A percentile compares a stretch with the other conserved stretches of the same genome.
phyloP scores from a whole-genome alignment of 495 filamentous ascomycete species.

The Echria macrotheca region DNA sequence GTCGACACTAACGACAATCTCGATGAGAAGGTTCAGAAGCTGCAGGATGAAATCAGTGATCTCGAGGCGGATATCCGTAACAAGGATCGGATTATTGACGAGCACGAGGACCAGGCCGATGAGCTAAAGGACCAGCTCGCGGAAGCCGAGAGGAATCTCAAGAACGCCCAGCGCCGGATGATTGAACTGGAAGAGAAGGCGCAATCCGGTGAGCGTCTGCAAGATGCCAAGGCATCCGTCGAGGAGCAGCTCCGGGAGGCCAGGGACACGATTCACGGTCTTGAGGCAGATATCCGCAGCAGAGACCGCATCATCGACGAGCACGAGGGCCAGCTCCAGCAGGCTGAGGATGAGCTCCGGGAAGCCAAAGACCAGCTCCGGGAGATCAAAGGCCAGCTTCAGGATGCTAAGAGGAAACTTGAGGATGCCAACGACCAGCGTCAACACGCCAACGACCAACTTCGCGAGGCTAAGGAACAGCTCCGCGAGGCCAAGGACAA shows the following conservation, averaged over 20 bases:
- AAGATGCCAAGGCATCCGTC: slow-evolving; percentile 51
- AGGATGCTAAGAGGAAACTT: slow-evolving; percentile 9
- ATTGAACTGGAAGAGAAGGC: slow-evolving; percentile 59
- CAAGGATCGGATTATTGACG: slow-evolving; percentile 42
- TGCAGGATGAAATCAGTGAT: slow-evolving; percentile 56
- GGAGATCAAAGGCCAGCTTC: too few species aligned
- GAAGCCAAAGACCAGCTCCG: slow-evolving; percentile 49
- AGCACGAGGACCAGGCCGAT: slow-evolving; percentile 41
- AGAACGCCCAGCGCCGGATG: slow-evolving; percentile 51
- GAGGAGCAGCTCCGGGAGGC: slow-evolving; percentile 50
- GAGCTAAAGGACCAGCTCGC: slow-evolving; percentile 43
- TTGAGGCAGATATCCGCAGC: slow-evolving; percentile 40
- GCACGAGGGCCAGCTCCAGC: too few species aligned
- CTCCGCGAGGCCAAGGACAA: slow-evolving; percentile 49
- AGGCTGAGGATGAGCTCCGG: too few species aligned
- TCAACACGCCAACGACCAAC: slow-evolving; percentile 47
- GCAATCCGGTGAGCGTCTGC: slow-evolving; percentile 45
- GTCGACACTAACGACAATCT: slow-evolving; percentile 46
- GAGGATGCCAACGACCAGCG: slow-evolving; percentile 35
- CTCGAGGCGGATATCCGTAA: slow-evolving; percentile 54
- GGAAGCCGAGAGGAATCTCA: slow-evolving; percentile 44
- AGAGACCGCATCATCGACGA: too few species aligned
- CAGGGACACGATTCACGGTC: slow-evolving; percentile 43
- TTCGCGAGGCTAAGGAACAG: slow-evolving; percentile 53
- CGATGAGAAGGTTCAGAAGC: slow-evolving; percentile 40